Evolutionary conservation across 2,329 filamentous ascomycete species (phyloP).

Genomic region (Emergomyces orientalis): DNA sequence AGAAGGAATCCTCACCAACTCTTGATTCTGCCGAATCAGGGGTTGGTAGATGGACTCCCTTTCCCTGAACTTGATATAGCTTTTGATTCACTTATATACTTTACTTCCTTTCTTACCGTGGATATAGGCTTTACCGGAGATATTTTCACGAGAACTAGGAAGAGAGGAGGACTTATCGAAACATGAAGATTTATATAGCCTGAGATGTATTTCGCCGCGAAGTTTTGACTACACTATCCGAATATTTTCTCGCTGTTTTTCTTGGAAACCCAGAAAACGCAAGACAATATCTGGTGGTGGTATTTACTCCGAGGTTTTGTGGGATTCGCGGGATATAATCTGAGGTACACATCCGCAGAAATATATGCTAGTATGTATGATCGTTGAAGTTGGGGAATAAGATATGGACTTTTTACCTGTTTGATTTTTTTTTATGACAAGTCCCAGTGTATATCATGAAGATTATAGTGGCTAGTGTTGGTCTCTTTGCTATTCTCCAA

Average conservation of each 20-base stretch:
- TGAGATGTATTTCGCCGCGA: slow-evolving; percentile 9
- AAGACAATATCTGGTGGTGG: background rate
- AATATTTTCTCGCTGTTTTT: background rate
- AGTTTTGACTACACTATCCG: background rate
- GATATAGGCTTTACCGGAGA: background rate
- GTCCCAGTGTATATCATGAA: background rate
- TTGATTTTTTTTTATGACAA: background rate
- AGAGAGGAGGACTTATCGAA: background rate
- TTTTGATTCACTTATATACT: background rate
- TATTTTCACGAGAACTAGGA: background rate
- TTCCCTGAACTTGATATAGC: background rate
- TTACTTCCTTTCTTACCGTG: background rate
- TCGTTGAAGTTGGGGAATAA: background rate
- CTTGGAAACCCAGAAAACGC: background rate
- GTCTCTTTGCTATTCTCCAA: background rate
- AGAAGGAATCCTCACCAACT: background rate
- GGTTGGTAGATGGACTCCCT: slow-evolving; percentile 3
- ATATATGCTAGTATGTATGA: background rate
- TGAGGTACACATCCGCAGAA: slow-evolving; percentile 16
- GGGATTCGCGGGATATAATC: slow-evolving; percentile 16
- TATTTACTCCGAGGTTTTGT: slow-evolving; percentile 9
- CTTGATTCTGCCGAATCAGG: background rate
- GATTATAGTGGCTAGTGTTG: background rate
- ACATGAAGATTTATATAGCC: slow-evolving; percentile 3
- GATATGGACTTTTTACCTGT: background rate